Percentiles rank a stretch among this genome's conserved stretches.
Evolutionary conservation across 306 rosid genomes (phyloP).

Genomic region (Corylus heterophylla): DNA sequence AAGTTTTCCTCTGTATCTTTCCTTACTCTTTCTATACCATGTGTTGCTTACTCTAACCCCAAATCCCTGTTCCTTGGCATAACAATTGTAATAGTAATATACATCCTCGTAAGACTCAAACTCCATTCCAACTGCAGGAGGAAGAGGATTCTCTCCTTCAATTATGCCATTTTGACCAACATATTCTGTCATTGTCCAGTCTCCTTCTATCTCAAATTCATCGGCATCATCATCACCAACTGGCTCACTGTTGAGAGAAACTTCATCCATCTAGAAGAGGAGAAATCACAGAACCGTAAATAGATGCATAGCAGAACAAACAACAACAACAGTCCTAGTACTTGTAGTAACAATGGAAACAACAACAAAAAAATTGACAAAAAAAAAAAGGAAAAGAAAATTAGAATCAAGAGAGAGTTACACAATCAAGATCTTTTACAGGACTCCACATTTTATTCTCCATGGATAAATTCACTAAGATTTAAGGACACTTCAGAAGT

Average conservation of each 20-base stretch:
- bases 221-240: conserved; percentile 60
- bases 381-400: no score
- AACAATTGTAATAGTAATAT: conserved; percentile 72
- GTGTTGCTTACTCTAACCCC: conserved; percentile 81
- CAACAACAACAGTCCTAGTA: neutral
- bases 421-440: neutral
- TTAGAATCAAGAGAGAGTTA: neutral
- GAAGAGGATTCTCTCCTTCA: conserved; percentile 59
- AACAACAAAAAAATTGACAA: neutral
- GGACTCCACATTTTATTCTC: neutral
- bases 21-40: conserved; percentile 75
- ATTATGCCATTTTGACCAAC: conserved; percentile 47
- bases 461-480: neutral
- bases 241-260: conserved; percentile 63
- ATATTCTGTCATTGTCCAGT: conserved; percentile 53
- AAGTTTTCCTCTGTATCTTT: conserved; percentile 75
- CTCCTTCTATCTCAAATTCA: conserved; percentile 56
- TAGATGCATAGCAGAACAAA: neutral
- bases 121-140: conserved; percentile 79
- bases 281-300: neutral
- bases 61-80: conserved; percentile 73
- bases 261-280: conserved; percentile 55
- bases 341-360: neutral
- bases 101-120: conserved; percentile 73
- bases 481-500: neutral